Evolutionary conservation across 345 rosid genomes (phyloP).

Genomic region (Populus alba): DNA sequence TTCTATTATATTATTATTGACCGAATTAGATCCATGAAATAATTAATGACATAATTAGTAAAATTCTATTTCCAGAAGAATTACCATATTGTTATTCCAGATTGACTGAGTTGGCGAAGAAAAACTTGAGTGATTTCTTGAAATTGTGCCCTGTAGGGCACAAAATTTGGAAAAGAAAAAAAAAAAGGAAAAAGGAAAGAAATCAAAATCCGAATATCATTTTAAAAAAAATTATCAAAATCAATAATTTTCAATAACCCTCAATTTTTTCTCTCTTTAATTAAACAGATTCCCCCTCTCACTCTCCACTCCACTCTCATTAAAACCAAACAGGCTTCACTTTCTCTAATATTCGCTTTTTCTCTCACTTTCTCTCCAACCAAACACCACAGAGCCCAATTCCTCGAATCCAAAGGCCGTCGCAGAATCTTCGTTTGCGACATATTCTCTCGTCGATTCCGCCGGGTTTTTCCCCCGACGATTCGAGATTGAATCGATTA

Average conservation of each 20-base stretch:
- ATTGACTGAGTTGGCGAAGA: background rate
- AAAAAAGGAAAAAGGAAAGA: background rate
- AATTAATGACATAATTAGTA: background rate
- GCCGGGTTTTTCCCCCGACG: background rate
- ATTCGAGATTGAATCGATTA: constrained; percentile 2
- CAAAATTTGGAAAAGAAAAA: background rate
- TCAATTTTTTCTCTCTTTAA: background rate
- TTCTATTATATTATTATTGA: background rate
- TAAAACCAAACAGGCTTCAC: background rate
- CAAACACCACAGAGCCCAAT: background rate
- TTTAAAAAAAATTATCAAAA: background rate
- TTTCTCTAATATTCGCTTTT: background rate
- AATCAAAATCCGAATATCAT: too few species aligned
- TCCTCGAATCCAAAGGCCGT: background rate
- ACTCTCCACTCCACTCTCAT: background rate
- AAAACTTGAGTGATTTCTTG: background rate
- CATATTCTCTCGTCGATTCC: constrained; percentile 2
- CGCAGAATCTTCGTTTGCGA: background rate
- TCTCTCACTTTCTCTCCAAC: constrained; percentile 10
- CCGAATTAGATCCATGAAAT: too few species aligned
- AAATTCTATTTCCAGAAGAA: background rate
- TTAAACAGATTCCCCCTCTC: background rate
- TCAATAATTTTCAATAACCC: constrained; percentile 9
- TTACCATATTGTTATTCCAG: background rate
- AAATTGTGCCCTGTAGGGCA: background rate